Conservation (phyloP, 2,329 filamentous ascomycete genomes). For the Trichoderma brevicompactum region DNA sequence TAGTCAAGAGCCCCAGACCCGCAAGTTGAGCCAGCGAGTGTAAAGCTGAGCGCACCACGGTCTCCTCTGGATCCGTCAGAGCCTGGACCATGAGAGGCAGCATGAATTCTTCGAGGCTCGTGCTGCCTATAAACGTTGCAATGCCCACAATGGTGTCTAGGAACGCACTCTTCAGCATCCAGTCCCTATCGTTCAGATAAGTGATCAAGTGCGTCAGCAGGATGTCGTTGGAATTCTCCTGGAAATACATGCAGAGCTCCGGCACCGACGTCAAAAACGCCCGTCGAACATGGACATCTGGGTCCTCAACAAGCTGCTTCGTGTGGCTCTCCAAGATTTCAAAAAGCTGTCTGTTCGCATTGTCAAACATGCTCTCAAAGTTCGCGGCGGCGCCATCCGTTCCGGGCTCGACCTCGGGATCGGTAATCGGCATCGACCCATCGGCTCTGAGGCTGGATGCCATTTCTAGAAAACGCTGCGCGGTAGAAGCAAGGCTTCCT, state of each 20-base stretch:
- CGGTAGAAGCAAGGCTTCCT: slow-evolving; percentile 83
- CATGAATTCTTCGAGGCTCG: slow-evolving; percentile 91
- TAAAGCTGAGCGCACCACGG: slow-evolving; percentile 88
- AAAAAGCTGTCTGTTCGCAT: slow-evolving; percentile 80
- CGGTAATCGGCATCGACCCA: slow-evolving; percentile 75
- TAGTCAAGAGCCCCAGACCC: slow-evolving; percentile 82
- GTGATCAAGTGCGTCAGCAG: slow-evolving; percentile 95
- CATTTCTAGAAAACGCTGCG: slow-evolving; percentile 85
- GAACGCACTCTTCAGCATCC: slow-evolving; percentile 95
- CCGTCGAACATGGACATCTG: slow-evolving; percentile 81
- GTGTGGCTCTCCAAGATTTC: slow-evolving; percentile 86
- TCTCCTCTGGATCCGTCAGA: slow-evolving; percentile 88
- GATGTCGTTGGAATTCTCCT: slow-evolving; percentile 91
- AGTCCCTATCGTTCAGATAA: slow-evolving; percentile 94
- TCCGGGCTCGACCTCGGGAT: slow-evolving; percentile 79
- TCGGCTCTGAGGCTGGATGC: slow-evolving; percentile 85
- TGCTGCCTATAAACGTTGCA: slow-evolving; percentile 85
- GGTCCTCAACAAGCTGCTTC: slow-evolving; percentile 86
- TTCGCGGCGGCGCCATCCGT: slow-evolving; percentile 64
- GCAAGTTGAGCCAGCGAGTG: slow-evolving; percentile 88
- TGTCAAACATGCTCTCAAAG: slow-evolving; percentile 84
- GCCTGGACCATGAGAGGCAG: slow-evolving; percentile 95
- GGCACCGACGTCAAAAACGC: slow-evolving; percentile 92
- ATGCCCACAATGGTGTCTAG: slow-evolving; percentile 96
- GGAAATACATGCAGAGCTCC: slow-evolving; percentile 93